These are phyloP conservation scores for Abrus pulchellus DNA, from an alignment of 306 rosid genomes.

Conservation along the genomic window DNA sequence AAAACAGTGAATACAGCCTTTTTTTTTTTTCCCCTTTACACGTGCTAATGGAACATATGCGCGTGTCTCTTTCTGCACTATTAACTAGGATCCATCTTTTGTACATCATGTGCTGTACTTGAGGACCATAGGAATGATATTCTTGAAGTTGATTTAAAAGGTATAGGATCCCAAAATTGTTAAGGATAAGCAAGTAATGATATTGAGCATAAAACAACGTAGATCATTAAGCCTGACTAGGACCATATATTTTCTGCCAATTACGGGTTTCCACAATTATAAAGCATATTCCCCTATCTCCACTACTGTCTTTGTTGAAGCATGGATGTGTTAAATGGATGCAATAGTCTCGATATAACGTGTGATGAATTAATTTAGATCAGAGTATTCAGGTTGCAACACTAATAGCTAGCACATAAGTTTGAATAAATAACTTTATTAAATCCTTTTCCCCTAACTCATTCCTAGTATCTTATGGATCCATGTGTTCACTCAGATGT, in stretches of 20 bases:
- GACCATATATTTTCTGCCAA: slow-evolving; percentile 24
- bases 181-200: neutral
- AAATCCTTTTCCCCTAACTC: too few species aligned
- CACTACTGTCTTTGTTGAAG: neutral
- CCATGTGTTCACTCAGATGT: too few species aligned
- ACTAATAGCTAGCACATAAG: too few species aligned
- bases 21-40: too few species aligned
- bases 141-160: slow-evolving; percentile 37
- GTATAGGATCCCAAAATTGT: slow-evolving; percentile 32
- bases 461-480: too few species aligned
- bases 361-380: too few species aligned
- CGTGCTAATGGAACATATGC: neutral
- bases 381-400: too few species aligned
- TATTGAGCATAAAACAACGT: neutral
- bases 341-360: too few species aligned
- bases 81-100: neutral
- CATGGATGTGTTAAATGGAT: neutral
- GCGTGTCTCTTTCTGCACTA: neutral
- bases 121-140: slow-evolving; percentile 43
- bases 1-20: too few species aligned
- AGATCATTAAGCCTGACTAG: neutral
- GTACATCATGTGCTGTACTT: neutral
- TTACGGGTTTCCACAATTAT: neutral
- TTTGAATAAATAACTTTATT: too few species aligned
- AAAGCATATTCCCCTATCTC: neutral